A percentile compares a stretch with the other conserved stretches of the same genome.
Evolutionary conservation across 1,139 yeast genomes (phyloP).

Genomic region (Meyerozyma guilliermondii): DNA sequence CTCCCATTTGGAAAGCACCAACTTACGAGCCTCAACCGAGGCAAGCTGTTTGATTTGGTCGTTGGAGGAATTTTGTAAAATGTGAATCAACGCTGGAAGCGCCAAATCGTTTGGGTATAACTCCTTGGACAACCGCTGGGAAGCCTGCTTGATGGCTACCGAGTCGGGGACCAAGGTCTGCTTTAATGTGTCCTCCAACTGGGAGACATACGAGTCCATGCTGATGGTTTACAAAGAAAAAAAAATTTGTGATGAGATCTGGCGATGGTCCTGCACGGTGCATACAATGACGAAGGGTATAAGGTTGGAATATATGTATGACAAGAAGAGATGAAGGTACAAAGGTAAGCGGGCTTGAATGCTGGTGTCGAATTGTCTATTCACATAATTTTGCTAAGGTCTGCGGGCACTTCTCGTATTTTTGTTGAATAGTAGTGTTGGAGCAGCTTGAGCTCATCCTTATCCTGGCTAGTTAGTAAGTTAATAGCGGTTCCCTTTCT

Average conservation of each 20-base stretch:
- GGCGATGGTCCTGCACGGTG: neutral
- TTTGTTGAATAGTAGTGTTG: constrained; percentile 74
- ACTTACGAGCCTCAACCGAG: constrained; percentile 92
- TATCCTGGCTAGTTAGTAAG: constrained; percentile 72
- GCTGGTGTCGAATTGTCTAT: neutral
- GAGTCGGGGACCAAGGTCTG: constrained; percentile 77
- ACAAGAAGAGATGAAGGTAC: neutral
- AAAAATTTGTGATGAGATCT: constrained; percentile 3
- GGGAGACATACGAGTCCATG: constrained; percentile 41
- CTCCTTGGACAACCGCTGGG: constrained; percentile 66
- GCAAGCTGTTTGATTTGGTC: constrained; percentile 76
- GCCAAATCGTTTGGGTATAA: constrained; percentile 69
- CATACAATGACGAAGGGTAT: neutral
- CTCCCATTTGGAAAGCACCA: constrained; percentile 71
- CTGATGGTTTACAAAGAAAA: constrained; percentile 1
- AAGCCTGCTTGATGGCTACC: constrained; percentile 75
- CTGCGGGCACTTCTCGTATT: constrained; percentile 85
- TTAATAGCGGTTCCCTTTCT: constrained; percentile 94
- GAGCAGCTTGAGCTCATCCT: constrained; percentile 54
- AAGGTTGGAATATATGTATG: no score
- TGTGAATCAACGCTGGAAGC: constrained; percentile 77
- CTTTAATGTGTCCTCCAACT: constrained; percentile 73
- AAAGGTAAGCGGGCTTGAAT: neutral
- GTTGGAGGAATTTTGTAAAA: constrained; percentile 63
- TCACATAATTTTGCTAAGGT: constrained; percentile 47